Evolutionary conservation across 2,329 filamentous ascomycete species (phyloP), one percentile per base, ranked within the genome.

Genomic region (Karstenula rhodostoma): DNA sequence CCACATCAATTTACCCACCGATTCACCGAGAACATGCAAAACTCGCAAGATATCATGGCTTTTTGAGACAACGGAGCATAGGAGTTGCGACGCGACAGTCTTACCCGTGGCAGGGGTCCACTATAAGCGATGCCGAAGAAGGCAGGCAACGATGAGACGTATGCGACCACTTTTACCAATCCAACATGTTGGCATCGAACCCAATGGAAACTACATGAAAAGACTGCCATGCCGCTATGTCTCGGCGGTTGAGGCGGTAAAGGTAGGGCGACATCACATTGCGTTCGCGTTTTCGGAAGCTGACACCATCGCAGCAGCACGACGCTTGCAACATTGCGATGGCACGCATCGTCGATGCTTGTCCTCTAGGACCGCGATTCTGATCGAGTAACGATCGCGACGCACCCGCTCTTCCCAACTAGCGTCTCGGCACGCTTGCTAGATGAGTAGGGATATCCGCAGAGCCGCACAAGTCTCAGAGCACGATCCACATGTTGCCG

Each of bases 281-380:
- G 19, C 19, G 6, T 7, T 9, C n/a, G n/a, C 42, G 4, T 10
- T 44, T 23, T 44, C 42, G 10, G 9, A 8, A 10, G 6, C 8
- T 44, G 10, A 22, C n/a, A 8, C n/a, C 10, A 44, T 44, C 7
- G 42, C 42, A 23, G n/a, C 40, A 43, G 19, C 42, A 44, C 40
- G 4, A 44, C 19, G 5, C 15, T 17, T 35, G 19, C 7, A 51
- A 9, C 19, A 23, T 23, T 40, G 10, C 50, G 22, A n/a, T 23
- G 12, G 8, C n/a, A 27, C 23, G 22, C 50, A 52, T 52, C 50
- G 50, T 43, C 50, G 50, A 52, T 52, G 33, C n/a, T 42, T 22
- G 4, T 27, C 2, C 10, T 35, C 2, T 29, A 7, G 19, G 13
- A 6, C 33, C 17, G 22, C 12, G n/a, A 2, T 43, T 43, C 37